Conservation (phyloP, 2,329 filamentous ascomycete genomes). For the Pseudogymnoascus sp. region DNA sequence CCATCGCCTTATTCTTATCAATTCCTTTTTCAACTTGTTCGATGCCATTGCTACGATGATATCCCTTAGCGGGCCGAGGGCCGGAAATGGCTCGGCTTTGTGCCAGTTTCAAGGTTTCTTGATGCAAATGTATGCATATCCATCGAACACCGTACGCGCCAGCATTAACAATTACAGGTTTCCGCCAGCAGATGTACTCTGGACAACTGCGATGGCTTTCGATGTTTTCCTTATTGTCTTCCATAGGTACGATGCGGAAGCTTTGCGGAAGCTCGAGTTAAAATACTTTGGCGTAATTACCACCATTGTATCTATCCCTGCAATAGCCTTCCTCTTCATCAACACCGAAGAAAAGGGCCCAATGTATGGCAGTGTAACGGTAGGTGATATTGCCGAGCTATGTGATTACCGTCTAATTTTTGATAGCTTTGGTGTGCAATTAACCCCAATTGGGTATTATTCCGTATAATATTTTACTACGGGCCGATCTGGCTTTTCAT, state of each 20-base stretch:
- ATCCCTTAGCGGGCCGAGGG: slow-evolving; percentile 30
- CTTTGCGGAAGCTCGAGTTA: slow-evolving; percentile 59
- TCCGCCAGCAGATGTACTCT: slow-evolving; percentile 63
- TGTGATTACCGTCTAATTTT: not conserved
- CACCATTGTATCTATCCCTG: slow-evolving; percentile 59
- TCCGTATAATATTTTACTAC: slow-evolving; percentile 68
- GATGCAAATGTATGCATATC: slow-evolving; percentile 63
- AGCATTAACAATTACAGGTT: slow-evolving; percentile 45
- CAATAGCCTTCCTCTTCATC: slow-evolving; percentile 59
- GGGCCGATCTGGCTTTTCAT: slow-evolving; percentile 59
- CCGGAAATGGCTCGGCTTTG: slow-evolving; percentile 21
- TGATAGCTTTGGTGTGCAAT: slow-evolving; percentile 68
- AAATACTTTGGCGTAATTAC: slow-evolving; percentile 63
- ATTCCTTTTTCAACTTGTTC: slow-evolving; percentile 72
- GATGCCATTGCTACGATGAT: slow-evolving; percentile 35
- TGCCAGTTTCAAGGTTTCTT: slow-evolving; percentile 69
- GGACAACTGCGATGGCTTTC: slow-evolving; percentile 70
- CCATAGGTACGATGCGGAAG: slow-evolving; percentile 58
- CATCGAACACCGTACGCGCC: not conserved
- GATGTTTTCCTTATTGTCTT: slow-evolving; percentile 81
- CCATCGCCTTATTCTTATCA: slow-evolving; percentile 74
- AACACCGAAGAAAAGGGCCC: slow-evolving; percentile 35
- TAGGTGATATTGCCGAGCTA: slow-evolving; percentile 17
- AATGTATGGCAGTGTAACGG: slow-evolving; percentile 61
- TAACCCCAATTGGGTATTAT: slow-evolving; percentile 53